Evolutionary conservation across 192 early-diverging fungal species (phyloP).

Genomic region (Endogone sp.): DNA sequence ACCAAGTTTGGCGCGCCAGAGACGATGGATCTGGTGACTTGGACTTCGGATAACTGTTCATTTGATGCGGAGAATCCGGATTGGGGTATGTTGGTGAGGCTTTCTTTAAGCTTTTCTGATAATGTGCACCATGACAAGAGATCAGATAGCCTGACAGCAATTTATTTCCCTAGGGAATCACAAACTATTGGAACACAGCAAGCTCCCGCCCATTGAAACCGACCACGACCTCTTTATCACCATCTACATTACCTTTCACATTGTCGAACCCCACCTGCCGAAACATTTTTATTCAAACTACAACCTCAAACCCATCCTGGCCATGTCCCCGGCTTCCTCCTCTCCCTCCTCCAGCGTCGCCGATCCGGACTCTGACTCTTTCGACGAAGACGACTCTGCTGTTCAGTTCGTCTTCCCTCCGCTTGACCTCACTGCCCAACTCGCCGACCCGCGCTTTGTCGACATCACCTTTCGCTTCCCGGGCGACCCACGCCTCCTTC

Average conservation of each 20-base stretch:
- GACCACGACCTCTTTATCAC: neutral
- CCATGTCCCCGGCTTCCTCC: neutral
- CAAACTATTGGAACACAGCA: neutral
- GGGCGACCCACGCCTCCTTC: neutral
- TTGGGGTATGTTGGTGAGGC: neutral
- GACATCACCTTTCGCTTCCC: neutral
- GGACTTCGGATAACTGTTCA: neutral
- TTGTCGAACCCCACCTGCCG: neutral
- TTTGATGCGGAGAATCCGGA: neutral
- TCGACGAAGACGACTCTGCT: no score
- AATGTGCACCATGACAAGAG: neutral
- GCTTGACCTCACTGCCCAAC: neutral
- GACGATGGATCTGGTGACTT: neutral
- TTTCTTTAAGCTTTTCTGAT: neutral
- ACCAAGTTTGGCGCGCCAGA: neutral
- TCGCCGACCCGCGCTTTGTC: neutral
- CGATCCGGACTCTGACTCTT: neutral
- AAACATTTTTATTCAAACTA: neutral
- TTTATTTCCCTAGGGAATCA: neutral
- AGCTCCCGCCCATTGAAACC: neutral
- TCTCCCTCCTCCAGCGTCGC: neutral
- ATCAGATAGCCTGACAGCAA: neutral
- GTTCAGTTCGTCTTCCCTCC: neutral
- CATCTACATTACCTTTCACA: neutral
- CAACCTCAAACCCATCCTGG: neutral